Evolutionary conservation across 1,139 yeast genomes (phyloP).

Genomic region (Torulaspora globosa): DNA sequence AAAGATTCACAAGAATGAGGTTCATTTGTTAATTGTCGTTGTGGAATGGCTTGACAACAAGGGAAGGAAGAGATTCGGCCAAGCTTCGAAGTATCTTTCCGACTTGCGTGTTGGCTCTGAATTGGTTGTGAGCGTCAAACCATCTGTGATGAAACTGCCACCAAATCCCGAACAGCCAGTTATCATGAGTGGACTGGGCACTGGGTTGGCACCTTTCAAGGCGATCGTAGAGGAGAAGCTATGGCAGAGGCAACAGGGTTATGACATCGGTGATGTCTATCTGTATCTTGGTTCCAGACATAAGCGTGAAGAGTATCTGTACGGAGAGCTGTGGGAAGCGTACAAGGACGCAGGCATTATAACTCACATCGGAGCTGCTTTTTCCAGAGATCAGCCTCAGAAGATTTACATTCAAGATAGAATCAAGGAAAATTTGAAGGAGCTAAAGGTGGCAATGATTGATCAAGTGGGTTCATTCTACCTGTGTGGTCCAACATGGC

Average conservation of each 20-base stretch:
- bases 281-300: conserved; percentile 93
- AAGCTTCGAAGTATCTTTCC: conserved; percentile 85
- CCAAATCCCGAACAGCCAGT: conserved; percentile 83
- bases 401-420: conserved; percentile 94
- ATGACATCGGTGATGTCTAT: conserved; percentile 84
- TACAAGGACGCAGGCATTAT: conserved; percentile 86
- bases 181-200: conserved; percentile 96
- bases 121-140: conserved; percentile 90
- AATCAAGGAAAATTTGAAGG: conserved; percentile 71
- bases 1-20: conserved; percentile 83
- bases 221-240: conserved; percentile 94
- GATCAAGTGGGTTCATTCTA: conserved; percentile 83
- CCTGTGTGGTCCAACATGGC: conserved; percentile 99
- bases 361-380: conserved; percentile 96
- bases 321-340: conserved; percentile 98
- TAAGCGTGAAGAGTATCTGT: conserved; percentile 89
- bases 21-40: conserved; percentile 87
- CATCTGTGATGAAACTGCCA: conserved; percentile 95
- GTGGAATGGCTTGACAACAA: conserved; percentile 91
- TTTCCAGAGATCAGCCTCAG: conserved; percentile 94
- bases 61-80: conserved; percentile 88
- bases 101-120: conserved; percentile 78
- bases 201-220: conserved; percentile 97
- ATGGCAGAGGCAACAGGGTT: conserved; percentile 88
- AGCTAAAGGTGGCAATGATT: conserved; percentile 75